Base-by-base conservation (phyloP, 2,329 filamentous ascomycete species). In the Aspergillus proliferans region DNA sequence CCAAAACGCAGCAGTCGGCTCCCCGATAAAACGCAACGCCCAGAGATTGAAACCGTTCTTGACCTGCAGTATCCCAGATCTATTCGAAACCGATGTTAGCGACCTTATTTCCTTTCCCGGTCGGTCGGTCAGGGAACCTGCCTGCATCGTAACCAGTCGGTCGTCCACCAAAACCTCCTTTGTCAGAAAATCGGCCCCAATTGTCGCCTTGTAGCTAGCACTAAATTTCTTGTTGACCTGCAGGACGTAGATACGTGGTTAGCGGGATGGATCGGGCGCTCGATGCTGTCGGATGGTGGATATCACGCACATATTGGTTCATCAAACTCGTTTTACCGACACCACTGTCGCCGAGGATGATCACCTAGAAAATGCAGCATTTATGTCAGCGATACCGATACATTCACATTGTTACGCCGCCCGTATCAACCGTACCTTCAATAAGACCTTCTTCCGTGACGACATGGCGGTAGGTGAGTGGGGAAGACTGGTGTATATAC, bases 201-300 rank as follows among this genome's bases (percentile, higher is more conserved):
- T 98, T 42, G 93, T 98, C 52, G 93, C 93, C 77, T 98, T 98
- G 84, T 98, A 98, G 77, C 91, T 96, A 60, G 91, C 92, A 71
- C 91, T 96, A 79, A 98, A 98, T 73, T 98, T 97, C 78, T 98
- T 98, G 80, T 98, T 98, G 82, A 98, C 92, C 92, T 97, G 60
- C 43, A 47, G 6, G 26, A 22, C 22, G 42, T 47, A 30, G 4
- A 36, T 38, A 18, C 45, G 41, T 12, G 39, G 52, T 61, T 50
- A 60, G 60, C 48, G 33, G 40, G 12, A 48, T 34, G 36, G 28
- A 47, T 39, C 50, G 38, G 38, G 22, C 15, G 19, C 15, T 43
- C 38, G 40, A 44, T 42, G 30, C 39, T 21, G 26, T 19, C n/a
- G 42, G 28, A 36, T 47, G 47, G 28, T 52, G 22, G 54, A 55